Base-by-base conservation (phyloP, 768 basidiomycete genomes). In the Boletus sp. region DNA sequence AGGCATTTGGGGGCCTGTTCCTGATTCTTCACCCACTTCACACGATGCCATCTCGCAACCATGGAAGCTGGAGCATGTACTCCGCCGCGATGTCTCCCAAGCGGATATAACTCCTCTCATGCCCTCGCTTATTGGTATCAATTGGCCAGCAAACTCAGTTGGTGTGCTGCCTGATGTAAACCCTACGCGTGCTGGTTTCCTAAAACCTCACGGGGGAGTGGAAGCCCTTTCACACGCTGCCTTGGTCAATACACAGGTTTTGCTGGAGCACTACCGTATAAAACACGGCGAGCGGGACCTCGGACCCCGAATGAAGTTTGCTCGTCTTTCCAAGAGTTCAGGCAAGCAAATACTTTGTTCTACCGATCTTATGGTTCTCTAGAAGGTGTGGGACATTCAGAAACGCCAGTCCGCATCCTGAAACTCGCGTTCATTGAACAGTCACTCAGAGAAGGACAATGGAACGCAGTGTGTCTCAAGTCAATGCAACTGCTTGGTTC, bases 81-180 rank as follows among this genome's bases (percentile, higher is more conserved):
- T 81, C 36, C 79, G 90, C 17, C 80, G 83, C 33, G 92, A 94
- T 59, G 80, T 94, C 5, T 89, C 89, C 55, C 92, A 94, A 64
- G 92, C 90, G 0, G 92, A 93, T 63, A 76, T 94, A 14, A 80
- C 92, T 9, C 78, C 87, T 5, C 76, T 94, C 45, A 92, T 93
- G 88, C 79, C 90, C 1, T 71, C 85, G 7, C 77, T 93, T 8
- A 64, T 92, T 17, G 90, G 90, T 18, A 77, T 83, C 9, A 67
- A 85, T 45, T 89, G 89, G 82, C 92, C 92, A 1, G 87, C 83
- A 2, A 94, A 94, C 65, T 88, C 87, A 0, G 90, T 91, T 17
- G 92, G 92, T 2, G 84, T 90, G 1, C 70, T 92, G 14, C 90
- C 91, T 6, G 90, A 92, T 65, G 81, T 85, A 2, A 85, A 89